Percentiles rank a stretch among this genome's conserved stretches.
phyloP scores from a whole-genome alignment of 2,329 filamentous ascomycete species.

The Microthyrium microscopicum region DNA sequence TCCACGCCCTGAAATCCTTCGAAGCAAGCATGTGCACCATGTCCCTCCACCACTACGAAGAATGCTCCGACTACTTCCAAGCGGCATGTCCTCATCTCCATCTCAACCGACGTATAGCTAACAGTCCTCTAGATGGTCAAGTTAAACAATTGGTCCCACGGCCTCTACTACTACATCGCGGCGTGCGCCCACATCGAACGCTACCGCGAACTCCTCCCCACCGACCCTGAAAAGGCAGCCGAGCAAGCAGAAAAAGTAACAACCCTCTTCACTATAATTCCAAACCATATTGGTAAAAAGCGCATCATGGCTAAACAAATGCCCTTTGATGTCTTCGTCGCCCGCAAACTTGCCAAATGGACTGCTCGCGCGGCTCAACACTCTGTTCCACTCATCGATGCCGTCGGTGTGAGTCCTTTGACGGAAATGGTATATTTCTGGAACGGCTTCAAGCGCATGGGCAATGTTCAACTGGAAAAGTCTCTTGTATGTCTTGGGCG shows the following conservation, averaged over 20 bases:
- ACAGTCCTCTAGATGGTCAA: slow-evolving; percentile 41
- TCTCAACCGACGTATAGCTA: neutral
- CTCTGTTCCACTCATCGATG: slow-evolving; percentile 56
- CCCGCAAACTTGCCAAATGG: slow-evolving; percentile 78
- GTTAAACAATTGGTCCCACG: slow-evolving; percentile 81
- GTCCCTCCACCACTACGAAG: slow-evolving; percentile 60
- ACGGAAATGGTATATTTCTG: slow-evolving; percentile 91
- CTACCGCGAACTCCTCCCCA: slow-evolving; percentile 46
- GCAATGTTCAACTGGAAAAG: slow-evolving; percentile 41
- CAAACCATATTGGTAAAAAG: slow-evolving; percentile 65
- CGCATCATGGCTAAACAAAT: slow-evolving; percentile 77
- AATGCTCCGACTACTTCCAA: slow-evolving; percentile 59
- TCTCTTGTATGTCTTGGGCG: slow-evolving; percentile 51
- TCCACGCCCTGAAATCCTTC: slow-evolving; percentile 71
- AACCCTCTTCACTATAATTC: slow-evolving; percentile 54
- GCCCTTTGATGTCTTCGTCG: slow-evolving; percentile 75
- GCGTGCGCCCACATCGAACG: slow-evolving; percentile 64
- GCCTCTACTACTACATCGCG: slow-evolving; percentile 78
- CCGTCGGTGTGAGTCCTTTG: slow-evolving; percentile 61
- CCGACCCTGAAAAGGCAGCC: slow-evolving; percentile 29
- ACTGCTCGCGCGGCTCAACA: slow-evolving; percentile 55
- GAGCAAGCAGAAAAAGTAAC: slow-evolving; percentile 35
- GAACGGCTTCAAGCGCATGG: slow-evolving; percentile 78
- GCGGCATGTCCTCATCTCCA: slow-evolving; percentile 23
- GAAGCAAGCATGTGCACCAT: slow-evolving; percentile 66